Percentiles rank a stretch among this genome's conserved stretches.
phyloP scores from a whole-genome alignment of 2,329 filamentous ascomycete genomes.

The Blumeria graminis region DNA sequence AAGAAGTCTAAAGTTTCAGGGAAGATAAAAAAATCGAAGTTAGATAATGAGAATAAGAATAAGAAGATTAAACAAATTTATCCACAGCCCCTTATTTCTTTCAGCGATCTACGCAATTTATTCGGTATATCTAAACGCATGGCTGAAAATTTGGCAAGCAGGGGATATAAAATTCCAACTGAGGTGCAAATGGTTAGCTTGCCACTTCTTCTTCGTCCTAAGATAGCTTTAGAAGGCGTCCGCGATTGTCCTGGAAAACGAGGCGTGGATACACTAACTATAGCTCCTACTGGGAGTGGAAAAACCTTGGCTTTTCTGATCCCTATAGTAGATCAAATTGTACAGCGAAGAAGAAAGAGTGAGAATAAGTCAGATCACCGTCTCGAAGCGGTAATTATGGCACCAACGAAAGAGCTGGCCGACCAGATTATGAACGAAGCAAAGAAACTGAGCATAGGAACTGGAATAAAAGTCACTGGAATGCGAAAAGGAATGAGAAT shows the following conservation, averaged over 20 bases:
- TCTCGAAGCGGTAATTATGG: conserved; percentile 45
- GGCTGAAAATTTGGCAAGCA: conserved; percentile 53
- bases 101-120: conserved; percentile 41
- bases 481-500: conserved; percentile 73
- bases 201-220: conserved; percentile 45
- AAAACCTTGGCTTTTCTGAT: conserved; percentile 90
- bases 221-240: conserved; percentile 22
- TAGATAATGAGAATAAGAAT: conserved; percentile 26
- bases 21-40: conserved; percentile 16
- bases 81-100: conserved; percentile 57
- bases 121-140: conserved; percentile 56
- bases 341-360: conserved; percentile 24
- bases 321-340: conserved; percentile 55
- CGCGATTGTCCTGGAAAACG: conserved; percentile 13
- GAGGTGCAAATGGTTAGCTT: conserved; percentile 80
- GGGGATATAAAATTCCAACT: conserved; percentile 71
- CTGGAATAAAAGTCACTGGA: conserved; percentile 52
- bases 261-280: conserved; percentile 52
- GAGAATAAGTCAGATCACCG: conserved; percentile 22
- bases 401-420: conserved; percentile 56
- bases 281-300: conserved; percentile 87
- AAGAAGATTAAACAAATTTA: conserved; percentile 37
- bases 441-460: conserved; percentile 53
- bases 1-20: conserved; percentile 23
- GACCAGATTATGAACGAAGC: conserved; percentile 69